Evolutionary conservation across 345 rosid species (phyloP).

Genomic region (Camelina sativa): DNA sequence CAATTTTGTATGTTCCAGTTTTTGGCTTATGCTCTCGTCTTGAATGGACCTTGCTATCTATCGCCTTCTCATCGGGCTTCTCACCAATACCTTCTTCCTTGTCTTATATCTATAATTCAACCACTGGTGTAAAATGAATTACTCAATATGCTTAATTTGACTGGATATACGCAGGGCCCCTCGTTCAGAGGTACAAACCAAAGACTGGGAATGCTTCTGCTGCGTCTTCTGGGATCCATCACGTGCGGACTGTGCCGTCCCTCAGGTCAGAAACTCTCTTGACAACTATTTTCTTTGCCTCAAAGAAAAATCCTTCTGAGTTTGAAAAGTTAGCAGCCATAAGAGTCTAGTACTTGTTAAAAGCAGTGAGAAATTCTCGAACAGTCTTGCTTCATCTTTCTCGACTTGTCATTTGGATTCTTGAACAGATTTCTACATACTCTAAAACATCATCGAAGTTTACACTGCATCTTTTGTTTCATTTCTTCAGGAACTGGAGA

Average conservation of each 20-base stretch:
- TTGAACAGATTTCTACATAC: not conserved
- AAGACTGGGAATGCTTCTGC: slow-evolving; percentile 93
- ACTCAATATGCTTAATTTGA: slow-evolving; percentile 26
- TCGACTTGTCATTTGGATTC: slow-evolving; percentile 1
- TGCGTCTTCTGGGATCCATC: slow-evolving; percentile 82
- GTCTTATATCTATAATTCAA: slow-evolving; percentile 14
- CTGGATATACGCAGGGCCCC: slow-evolving; percentile 76
- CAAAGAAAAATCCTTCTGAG: not conserved
- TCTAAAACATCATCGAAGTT: not conserved
- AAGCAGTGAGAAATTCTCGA: slow-evolving; percentile 11
- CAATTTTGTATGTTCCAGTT: slow-evolving; percentile 17
- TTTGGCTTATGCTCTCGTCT: slow-evolving; percentile 28
- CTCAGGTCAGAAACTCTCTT: slow-evolving; percentile 63
- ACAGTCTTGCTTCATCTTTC: slow-evolving; percentile 27
- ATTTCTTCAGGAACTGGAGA: slow-evolving; percentile 79
- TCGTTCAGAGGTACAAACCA: slow-evolving; percentile 82
- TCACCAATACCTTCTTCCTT: slow-evolving; percentile 12
- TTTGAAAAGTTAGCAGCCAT: slow-evolving; percentile 20
- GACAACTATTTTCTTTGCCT: slow-evolving; percentile 5
- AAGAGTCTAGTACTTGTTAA: slow-evolving; percentile 25
- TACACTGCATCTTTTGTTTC: slow-evolving; percentile 28
- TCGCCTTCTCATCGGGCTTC: slow-evolving; percentile 20
- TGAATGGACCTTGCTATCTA: slow-evolving; percentile 11
- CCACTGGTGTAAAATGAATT: slow-evolving; percentile 8
- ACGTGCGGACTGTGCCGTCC: slow-evolving; percentile 88